Base-by-base conservation (phyloP, 805 yeast species). In the Wickerhamiella slavikovae region DNA sequence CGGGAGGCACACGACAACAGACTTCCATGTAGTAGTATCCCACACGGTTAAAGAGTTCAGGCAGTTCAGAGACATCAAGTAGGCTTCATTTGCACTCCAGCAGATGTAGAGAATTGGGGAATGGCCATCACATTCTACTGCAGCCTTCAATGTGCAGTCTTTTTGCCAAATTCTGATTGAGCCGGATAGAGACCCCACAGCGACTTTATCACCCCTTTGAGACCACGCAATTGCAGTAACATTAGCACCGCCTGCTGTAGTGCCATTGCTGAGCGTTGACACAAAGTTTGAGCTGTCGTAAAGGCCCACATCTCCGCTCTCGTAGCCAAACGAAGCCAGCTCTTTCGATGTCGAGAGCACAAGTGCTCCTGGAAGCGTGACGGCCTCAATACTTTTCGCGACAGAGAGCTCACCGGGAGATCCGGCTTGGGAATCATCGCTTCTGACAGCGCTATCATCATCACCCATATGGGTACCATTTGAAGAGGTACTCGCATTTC, bases 161-260 rank as follows among this genome's bases (percentile, higher is more conserved):
- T 65, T 57, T 8, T 71, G 63, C 92, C 93, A 82, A n/a, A 77
- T 55, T 32, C 85, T 54, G 6, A 82, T 42, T 40, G 75, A 85
- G 10, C 93, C 93, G 42, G 62, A 62, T 31, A 62, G 66, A 2
- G 71, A 60, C 3, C 71, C 75, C 0, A 83, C 73, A 10, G 74
- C 58, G 3, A 80, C 24, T 63, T 55, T 11, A 8, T 5, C 16
- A 0, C 28, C 30, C 2, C 19, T 22, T 10, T 29, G 25, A 12
- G 27, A 22, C 37, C 37, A 34, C 17, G 27, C 33, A 11, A 36
- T 5, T 18, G 35, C 22, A 3, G 37, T 35, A 4, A 36, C 32
- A 3, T 28, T 29, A 12, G 29, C 24, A 10, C 25, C 28, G 6
- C 28, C 15, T 15, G 13, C 12, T 8, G n/a, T 16, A 16, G 12